Base-by-base conservation (phyloP, 1,139 yeast genomes). In the Magnusiomyces sp. region DNA sequence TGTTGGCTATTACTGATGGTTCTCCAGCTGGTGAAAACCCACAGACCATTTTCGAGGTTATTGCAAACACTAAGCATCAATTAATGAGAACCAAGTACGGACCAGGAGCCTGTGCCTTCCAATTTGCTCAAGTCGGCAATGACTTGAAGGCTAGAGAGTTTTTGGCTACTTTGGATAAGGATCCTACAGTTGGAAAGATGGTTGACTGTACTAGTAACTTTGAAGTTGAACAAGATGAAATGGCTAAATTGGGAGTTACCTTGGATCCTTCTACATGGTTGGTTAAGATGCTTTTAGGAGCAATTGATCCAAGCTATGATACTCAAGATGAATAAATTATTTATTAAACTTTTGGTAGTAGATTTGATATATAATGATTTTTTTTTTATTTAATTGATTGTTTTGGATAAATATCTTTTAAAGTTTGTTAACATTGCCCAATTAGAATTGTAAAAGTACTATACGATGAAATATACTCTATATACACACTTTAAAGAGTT, bases 221-320 rank as follows among this genome's bases (percentile, higher is more conserved):
- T 48, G 67, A 63, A 50, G 61, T 59, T 17, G 68, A 64, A 54
- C 65, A 63, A 47, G 66, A 63, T 39, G 66, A 64, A 52, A 62
- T 64, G 65, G 59, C 61, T 16, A 52, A 57, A 31, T 51, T 55
- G 14, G 67, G 68, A 17, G 64, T 62, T n/a, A 58, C 56, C 19
- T 56, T 64, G 32, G 59, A 62, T 29, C 67, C 65, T n/a, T 55
- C 63, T 7, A 52, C 58, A 27, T 64, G 67, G 65, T 50, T 64
- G 20, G 62, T 64, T 46, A 64, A 64, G 56, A 49, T 64, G 47
- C 52, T 64, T 32, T 44, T 62, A 53, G 66, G 66, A 32, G 62
- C 66, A 6, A 50, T 63, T 42, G 66, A 63, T 45, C 50, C 53
- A 17, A 56, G 61, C n/a, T 63, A 62, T 49, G 66, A 63, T 46